A percentile compares a stretch with the other conserved stretches of the same genome.
Evolutionary conservation across 306 rosid genomes (phyloP).

Genomic region (Hippophae gyantsensis): DNA sequence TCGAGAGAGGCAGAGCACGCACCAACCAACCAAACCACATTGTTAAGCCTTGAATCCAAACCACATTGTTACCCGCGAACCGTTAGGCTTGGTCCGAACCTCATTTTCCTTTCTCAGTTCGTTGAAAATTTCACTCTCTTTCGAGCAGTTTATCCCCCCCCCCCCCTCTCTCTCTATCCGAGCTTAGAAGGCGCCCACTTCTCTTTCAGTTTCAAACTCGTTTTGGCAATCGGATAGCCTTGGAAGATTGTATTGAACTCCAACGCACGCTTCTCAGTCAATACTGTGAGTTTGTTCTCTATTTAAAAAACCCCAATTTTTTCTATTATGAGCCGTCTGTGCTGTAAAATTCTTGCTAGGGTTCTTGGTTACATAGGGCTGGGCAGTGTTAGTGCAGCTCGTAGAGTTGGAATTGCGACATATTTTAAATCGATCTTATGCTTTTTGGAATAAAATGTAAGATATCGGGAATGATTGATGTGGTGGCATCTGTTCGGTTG

Average conservation of each 20-base stretch:
- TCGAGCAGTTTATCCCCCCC: conserved; percentile 54
- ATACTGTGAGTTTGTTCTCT: conserved; percentile 65
- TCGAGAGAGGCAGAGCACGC: too few species aligned
- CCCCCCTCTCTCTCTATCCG: conserved; percentile 6
- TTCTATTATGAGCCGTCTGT: conserved; percentile 17
- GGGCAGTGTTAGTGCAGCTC: conserved; percentile 43
- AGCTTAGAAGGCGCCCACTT: conserved; percentile 36
- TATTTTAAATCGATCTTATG: conserved; percentile 35
- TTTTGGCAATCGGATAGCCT: conserved; percentile 32
- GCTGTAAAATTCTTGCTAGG: conserved; percentile 31
- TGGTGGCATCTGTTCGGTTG: conserved; percentile 20
- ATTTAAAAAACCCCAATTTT: conserved; percentile 50
- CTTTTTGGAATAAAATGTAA: conserved; percentile 18
- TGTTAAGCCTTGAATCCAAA: conserved; percentile 39
- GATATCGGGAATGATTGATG: conserved; percentile 16
- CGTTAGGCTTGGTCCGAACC: conserved; percentile 42
- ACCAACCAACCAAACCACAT: too few species aligned
- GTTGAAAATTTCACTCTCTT: conserved; percentile 92
- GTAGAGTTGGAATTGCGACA: conserved; percentile 33
- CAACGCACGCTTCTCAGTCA: conserved; percentile 30
- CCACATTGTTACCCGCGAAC: conserved; percentile 8
- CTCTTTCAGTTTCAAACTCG: conserved; percentile 62
- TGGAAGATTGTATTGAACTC: conserved; percentile 46
- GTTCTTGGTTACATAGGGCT: conserved; percentile 18
- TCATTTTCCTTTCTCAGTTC: conserved; percentile 62